Evolutionary conservation across 306 rosid genomes (phyloP), one percentile per base, ranked within the genome.

Genomic region (Cicer yamashitae): DNA sequence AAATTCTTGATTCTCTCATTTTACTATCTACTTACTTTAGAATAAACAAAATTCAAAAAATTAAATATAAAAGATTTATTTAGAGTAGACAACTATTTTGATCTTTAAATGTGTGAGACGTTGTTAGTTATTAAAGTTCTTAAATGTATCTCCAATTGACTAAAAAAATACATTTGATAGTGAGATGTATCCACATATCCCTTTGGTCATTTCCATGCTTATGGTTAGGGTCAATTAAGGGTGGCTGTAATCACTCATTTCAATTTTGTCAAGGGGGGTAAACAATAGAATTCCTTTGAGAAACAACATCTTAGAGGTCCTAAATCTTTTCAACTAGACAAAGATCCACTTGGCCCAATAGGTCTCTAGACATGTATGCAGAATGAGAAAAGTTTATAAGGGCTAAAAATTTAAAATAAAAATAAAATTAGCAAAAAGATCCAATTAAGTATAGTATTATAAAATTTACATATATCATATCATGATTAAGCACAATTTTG

Each of bases 301-400:
- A 58, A 15, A n/a, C 54, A 58, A 6, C 43, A 59, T 59, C 43
- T 17, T 12, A 11, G 17, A 59, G 6, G n/a, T 60, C 57, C 57
- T 51, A 6, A 14, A 51, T 51, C 57, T 51, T 60, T 60, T 60
- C 66, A 60, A 60, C 44, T 17, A 34, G 66, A 30, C 41, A 60
- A 34, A 34, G 44, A 60, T 60, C 66, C 6, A 30, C 6, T 38
- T 62, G 47, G 47, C 46, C 47, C 45, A 62, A 38, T 62, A 12
- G 38, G 11, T 3, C 48, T 38, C 68, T 62, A 62, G 47, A 62
- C n/a, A 8, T 38, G 67, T 37, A 34, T 40, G 25, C 45, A 38
- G 5, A 38, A 38, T 13, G 20, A 34, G 45, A 30, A 30, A 30
- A 30, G 37, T 4, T 30, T 30, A 30, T 4, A 30, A 30, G 6